Evolutionary conservation across 352 stramenopile species (phyloP).

Genomic region (Albugo candida): DNA sequence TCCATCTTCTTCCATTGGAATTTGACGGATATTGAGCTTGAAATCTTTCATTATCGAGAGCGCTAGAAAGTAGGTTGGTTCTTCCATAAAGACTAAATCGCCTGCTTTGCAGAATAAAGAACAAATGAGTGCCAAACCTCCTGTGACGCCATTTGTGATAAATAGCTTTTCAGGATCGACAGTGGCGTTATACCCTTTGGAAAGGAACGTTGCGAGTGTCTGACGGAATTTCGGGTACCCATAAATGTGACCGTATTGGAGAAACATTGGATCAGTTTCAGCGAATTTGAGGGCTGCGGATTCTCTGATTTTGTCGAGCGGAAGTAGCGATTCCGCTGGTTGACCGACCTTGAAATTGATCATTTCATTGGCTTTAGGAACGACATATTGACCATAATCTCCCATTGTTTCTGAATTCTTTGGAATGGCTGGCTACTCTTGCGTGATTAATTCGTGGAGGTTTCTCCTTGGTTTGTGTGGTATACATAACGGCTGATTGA

Average conservation of each 20-base stretch:
- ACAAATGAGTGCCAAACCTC: conserved; percentile 78
- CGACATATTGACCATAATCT: conserved; percentile 72
- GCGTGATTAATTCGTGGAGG: too few species aligned
- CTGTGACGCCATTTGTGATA: conserved; percentile 81
- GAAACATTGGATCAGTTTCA: conserved; percentile 27
- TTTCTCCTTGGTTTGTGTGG: too few species aligned
- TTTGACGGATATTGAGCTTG: conserved; percentile 45
- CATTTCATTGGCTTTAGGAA: conserved; percentile 31
- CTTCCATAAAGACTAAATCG: conserved; percentile 80
- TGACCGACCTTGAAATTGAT: conserved; percentile 79
- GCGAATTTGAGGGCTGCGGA: conserved; percentile 28
- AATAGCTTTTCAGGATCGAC: conserved; percentile 45
- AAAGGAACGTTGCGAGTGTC: conserved; percentile 35
- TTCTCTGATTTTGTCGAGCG: conserved; percentile 33
- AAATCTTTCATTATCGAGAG: conserved; percentile 83
- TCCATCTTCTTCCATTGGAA: conserved; percentile 56
- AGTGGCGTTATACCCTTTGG: conserved; percentile 41
- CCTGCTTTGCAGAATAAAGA: conserved; percentile 47
- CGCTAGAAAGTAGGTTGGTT: conserved; percentile 86
- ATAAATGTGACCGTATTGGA: conserved; percentile 59
- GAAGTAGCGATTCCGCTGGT: conserved; percentile 54
- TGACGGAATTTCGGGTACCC: conserved; percentile 52
- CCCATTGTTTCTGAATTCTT: conserved; percentile 23
- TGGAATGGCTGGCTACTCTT: too few species aligned
- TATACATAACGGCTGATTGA: too few species aligned